phyloP scores from a whole-genome alignment of 2,329 filamentous ascomycete genomes.

The Emergomyces pasteurianus region DNA sequence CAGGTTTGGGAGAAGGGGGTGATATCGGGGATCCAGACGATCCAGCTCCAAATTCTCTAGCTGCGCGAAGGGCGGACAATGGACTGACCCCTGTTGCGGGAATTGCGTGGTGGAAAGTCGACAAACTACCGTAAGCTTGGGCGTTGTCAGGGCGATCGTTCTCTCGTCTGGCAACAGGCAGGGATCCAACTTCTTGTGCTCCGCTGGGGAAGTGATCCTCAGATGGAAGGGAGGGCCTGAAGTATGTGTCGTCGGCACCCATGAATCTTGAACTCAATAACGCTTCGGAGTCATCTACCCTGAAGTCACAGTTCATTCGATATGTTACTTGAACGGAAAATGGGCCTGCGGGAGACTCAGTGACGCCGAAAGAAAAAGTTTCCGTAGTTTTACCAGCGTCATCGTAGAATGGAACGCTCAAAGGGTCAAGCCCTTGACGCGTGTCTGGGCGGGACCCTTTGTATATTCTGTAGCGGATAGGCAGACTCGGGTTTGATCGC shows the following conservation, averaged over 20 bases:
- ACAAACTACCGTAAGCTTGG: constrained; percentile 79
- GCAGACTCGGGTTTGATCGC: constrained; percentile 50
- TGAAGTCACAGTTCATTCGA: constrained; percentile 79
- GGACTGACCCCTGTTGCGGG: constrained; percentile 70
- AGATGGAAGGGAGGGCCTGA: constrained; percentile 62
- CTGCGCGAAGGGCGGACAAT: constrained; percentile 66
- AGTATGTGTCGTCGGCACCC: constrained; percentile 78
- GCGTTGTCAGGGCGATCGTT: constrained; percentile 48
- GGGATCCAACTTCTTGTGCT: constrained; percentile 55
- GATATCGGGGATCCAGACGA: constrained; percentile 39
- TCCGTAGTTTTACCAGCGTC: constrained; percentile 53
- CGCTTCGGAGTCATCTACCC: constrained; percentile 82
- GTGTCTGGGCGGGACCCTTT: constrained; percentile 43
- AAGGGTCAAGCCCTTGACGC: constrained; percentile 50
- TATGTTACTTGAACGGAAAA: constrained; percentile 74
- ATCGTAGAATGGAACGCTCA: constrained; percentile 59
- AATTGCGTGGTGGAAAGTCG: constrained; percentile 73
- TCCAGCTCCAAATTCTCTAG: constrained; percentile 41
- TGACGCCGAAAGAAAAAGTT: constrained; percentile 67
- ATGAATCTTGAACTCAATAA: constrained; percentile 87
- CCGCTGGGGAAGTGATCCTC: constrained; percentile 26
- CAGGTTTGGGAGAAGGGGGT: constrained; percentile 32
- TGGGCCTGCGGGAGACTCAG: constrained; percentile 76
- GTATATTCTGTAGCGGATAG: constrained; percentile 68
- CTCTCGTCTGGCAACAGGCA: constrained; percentile 50